Evolutionary conservation across 108 stramenopile species (phyloP).

Genomic region (Cyclotella baltica): DNA sequence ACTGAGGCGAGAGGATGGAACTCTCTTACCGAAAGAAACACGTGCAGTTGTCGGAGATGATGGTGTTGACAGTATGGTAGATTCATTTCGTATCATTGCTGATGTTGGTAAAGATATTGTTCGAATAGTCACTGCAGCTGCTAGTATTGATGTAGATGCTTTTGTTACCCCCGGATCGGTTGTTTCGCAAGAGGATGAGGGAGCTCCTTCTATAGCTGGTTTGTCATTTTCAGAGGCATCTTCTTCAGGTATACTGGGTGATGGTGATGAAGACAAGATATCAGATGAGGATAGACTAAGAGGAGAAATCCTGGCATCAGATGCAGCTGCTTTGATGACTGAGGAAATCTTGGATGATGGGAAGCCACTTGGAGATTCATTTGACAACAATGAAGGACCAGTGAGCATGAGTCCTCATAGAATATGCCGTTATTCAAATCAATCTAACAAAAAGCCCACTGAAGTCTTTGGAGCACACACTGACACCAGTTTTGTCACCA

Average conservation of each 20-base stretch:
- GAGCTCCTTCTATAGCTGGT: conserved; percentile 45
- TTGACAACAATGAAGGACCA: conserved; percentile 58
- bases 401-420: conserved; percentile 84
- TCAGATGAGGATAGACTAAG: conserved; percentile 30
- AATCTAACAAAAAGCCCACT: conserved; percentile 34
- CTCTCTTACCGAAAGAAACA: conserved; percentile 63
- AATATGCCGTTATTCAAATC: conserved; percentile 71
- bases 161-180: conserved; percentile 36
- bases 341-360: conserved; percentile 87
- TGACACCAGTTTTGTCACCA: conserved; percentile 79
- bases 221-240: conserved; percentile 41
- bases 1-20: conserved; percentile 50
- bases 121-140: conserved; percentile 72
- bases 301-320: conserved; percentile 54
- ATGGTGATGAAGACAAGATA: conserved; percentile 1
- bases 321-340: conserved; percentile 60
- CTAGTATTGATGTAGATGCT: conserved; percentile 59
- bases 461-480: conserved; percentile 87
- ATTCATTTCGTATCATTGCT: conserved; percentile 66
- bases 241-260: conserved; percentile 42
- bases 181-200: conserved; percentile 27
- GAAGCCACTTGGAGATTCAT: conserved; percentile 26
- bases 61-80: conserved; percentile 49
- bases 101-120: conserved; percentile 77
- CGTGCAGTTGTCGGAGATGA: conserved; percentile 58